A percentile compares a stretch with the other conserved stretches of the same genome.
These are phyloP conservation scores for Tausonia pullulans DNA, from an alignment of 1,284 basidiomycete genomes.

Conservation along the genomic window DNA sequence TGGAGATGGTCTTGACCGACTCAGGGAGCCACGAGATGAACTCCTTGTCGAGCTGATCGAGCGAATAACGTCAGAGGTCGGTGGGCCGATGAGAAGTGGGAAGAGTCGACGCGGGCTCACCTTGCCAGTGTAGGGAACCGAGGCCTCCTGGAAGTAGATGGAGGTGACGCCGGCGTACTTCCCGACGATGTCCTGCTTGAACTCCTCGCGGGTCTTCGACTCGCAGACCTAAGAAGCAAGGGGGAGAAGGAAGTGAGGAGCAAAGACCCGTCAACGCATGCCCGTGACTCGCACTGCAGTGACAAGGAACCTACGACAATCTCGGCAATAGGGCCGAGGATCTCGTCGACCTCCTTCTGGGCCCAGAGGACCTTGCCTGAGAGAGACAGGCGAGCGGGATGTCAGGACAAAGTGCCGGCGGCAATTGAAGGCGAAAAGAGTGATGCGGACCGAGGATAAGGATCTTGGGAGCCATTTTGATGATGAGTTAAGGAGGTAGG, in stretches of 20 bases:
- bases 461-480: not conserved
- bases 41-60: constrained; percentile 67
- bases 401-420: not conserved
- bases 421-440: not conserved
- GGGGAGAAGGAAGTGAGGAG: not conserved
- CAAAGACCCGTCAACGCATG: not conserved
- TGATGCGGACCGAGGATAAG: not conserved
- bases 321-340: constrained; percentile 58
- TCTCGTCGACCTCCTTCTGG: constrained; percentile 53
- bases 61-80: not conserved
- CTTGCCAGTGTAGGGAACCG: constrained; percentile 22
- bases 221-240: constrained; percentile 42
- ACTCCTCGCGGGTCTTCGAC: constrained; percentile 53
- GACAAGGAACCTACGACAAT: constrained; percentile 51
- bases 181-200: constrained; percentile 53
- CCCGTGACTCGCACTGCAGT: not conserved
- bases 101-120: constrained; percentile 1
- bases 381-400: not conserved
- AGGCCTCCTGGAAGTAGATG: constrained; percentile 55
- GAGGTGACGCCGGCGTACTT: constrained; percentile 61
- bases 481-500: not conserved
- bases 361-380: constrained; percentile 67
- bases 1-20: constrained; percentile 70
- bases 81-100: constrained; percentile 13
- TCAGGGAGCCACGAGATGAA: constrained; percentile 55